These are phyloP conservation scores for Polymyxa betae DNA, from an alignment of 208 protist genomes.

Conservation along the genomic window DNA sequence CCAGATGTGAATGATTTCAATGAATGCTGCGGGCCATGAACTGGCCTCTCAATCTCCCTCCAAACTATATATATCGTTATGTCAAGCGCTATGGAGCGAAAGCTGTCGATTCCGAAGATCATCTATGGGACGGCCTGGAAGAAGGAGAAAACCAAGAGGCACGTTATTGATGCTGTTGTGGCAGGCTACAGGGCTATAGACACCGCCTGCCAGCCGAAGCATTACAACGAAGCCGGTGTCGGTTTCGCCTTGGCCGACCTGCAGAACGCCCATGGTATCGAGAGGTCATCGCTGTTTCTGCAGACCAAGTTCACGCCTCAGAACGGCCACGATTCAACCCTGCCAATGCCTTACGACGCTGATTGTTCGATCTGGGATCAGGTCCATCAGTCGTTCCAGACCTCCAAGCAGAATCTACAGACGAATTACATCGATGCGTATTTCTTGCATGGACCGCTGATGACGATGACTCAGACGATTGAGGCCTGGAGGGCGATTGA, in stretches of 20 bases:
- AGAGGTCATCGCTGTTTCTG: slow-evolving; percentile 22
- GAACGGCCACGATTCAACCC: slow-evolving; percentile 9
- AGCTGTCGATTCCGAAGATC: slow-evolving; percentile 58
- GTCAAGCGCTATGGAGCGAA: no score
- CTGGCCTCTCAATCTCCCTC: no score
- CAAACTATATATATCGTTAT: no score
- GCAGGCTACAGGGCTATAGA: slow-evolving; percentile 58
- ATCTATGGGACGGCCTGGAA: slow-evolving; percentile 64
- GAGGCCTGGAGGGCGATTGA: slow-evolving; percentile 55
- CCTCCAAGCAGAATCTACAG: slow-evolving; percentile 25
- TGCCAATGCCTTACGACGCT: slow-evolving; percentile 1
- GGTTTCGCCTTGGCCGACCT: background rate
- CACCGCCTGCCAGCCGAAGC: slow-evolving; percentile 62
- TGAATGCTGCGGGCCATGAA: no score
- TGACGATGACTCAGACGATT: slow-evolving; percentile 49
- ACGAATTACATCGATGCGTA: slow-evolving; percentile 57
- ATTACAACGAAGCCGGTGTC: slow-evolving; percentile 58
- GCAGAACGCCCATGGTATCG: background rate
- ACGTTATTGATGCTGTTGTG: slow-evolving; percentile 53
- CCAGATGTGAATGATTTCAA: no score
- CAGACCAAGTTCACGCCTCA: slow-evolving; percentile 61
- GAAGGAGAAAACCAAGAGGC: slow-evolving; percentile 26
- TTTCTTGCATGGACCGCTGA: slow-evolving; percentile 46
- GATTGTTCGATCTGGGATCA: background rate
- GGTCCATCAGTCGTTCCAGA: slow-evolving; percentile 5